Percentiles rank a stretch among this genome's conserved stretches.
Conservation (phyloP, 1,284 basidiomycete species). For the Ceratobasidium theobromae region DNA sequence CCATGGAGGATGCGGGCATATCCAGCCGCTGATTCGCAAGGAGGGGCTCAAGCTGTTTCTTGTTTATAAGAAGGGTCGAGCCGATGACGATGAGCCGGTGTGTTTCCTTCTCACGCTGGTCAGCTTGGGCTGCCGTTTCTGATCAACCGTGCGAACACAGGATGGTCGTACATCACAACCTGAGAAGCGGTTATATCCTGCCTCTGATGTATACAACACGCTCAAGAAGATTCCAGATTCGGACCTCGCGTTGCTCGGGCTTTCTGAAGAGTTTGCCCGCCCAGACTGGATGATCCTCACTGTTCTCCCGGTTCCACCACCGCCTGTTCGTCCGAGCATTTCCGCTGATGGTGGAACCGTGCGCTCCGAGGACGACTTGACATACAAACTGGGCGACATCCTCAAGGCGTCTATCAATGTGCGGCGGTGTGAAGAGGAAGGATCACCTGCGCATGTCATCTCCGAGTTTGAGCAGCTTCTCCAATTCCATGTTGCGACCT, state of each 20-base stretch:
- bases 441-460: conserved; percentile 94
- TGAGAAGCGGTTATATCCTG: conserved; percentile 86
- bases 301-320: conserved; percentile 95
- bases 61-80: conserved; percentile 92
- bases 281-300: conserved; percentile 99
- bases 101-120: conserved; percentile 41
- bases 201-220: conserved; percentile 87
- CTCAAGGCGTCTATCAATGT: conserved; percentile 95
- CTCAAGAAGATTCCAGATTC: conserved; percentile 91
- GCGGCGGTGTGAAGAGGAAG: conserved; percentile 92
- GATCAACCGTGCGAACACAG: conserved; percentile 44
- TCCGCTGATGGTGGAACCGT: conserved; percentile 95
- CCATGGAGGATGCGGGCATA: conserved; percentile 94
- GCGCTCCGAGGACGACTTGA: conserved; percentile 97
- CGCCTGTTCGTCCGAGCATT: conserved; percentile 96
- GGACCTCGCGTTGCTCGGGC: conserved; percentile 89
- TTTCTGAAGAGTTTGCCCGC: conserved; percentile 93
- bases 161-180: conserved; percentile 84
- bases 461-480: conserved; percentile 96
- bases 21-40: conserved; percentile 89
- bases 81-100: conserved; percentile 80
- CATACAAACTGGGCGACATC: conserved; percentile 97
- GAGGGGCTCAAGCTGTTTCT: conserved; percentile 95
- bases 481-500: conserved; percentile 98
- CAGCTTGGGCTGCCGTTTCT: not conserved